A percentile compares a stretch with the other conserved stretches of the same genome.
Conservation (phyloP, 768 basidiomycete species). For the Pleurotus tuoliensis region DNA sequence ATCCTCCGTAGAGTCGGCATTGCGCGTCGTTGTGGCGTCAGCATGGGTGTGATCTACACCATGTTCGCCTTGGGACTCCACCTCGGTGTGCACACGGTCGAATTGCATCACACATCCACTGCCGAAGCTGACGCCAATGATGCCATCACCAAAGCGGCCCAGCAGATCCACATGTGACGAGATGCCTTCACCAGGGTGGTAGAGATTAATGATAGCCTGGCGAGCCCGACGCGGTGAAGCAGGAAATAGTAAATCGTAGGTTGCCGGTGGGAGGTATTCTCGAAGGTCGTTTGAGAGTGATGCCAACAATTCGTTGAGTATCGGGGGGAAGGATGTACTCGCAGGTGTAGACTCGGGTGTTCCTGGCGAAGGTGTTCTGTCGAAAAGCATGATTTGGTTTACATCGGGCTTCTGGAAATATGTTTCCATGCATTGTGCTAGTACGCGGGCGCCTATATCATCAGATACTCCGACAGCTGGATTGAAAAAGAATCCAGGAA, state of each 20-base stretch:
- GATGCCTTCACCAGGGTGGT: conserved; percentile 87
- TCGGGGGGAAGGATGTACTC: conserved; percentile 38
- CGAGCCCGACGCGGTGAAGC: conserved; percentile 44
- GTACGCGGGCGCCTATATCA: conserved; percentile 46
- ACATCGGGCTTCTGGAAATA: conserved; percentile 49
- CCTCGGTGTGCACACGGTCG: conserved; percentile 16
- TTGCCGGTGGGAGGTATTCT: conserved; percentile 44
- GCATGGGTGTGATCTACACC: too few relatives aligned
- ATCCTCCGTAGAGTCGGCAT: conserved; percentile 6
- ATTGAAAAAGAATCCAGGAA: conserved; percentile 62
- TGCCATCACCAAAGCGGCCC: conserved; percentile 81
- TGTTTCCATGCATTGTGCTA: conserved; percentile 47
- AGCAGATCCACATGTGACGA: conserved; percentile 84
- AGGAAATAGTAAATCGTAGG: conserved; percentile 62
- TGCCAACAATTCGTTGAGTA: conserved; percentile 51
- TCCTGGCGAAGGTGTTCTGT: conserved; percentile 30
- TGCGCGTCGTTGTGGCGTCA: too few relatives aligned
- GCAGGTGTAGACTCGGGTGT: conserved; percentile 9
- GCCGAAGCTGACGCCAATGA: conserved; percentile 81
- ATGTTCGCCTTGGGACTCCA: background rate
- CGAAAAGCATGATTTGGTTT: conserved; percentile 90
- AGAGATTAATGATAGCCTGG: conserved; percentile 89
- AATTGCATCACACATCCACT: conserved; percentile 84
- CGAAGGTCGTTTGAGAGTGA: conserved; percentile 44
- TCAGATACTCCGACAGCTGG: conserved; percentile 47